Evolutionary conservation across 371 early-diverging fungal species (phyloP).

Genomic region (Lichtheimia hyalospora): DNA sequence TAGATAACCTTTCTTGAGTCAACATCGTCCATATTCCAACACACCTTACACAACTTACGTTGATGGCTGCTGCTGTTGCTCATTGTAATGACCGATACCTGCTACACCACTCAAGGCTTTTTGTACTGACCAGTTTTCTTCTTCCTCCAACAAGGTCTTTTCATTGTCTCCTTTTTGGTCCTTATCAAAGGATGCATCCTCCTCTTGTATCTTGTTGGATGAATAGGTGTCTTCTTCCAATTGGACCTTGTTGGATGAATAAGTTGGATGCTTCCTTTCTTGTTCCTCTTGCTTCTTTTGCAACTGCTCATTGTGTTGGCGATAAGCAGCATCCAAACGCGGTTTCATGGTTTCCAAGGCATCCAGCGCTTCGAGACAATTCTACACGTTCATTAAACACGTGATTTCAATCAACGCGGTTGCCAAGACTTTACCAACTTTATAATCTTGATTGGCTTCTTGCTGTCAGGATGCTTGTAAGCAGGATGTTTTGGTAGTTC

Average conservation of each 20-base stretch:
- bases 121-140: slow-evolving; percentile 37
- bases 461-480: slow-evolving; percentile 41
- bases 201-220: slow-evolving; percentile 7
- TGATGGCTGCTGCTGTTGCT: neutral
- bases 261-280: neutral
- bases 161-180: neutral
- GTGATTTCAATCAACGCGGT: neutral
- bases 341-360: slow-evolving; percentile 49
- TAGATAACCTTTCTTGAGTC: too few species aligned
- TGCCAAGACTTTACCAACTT: slow-evolving; percentile 30
- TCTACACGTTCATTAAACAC: slow-evolving; percentile 18
- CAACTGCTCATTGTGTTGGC: slow-evolving; percentile 11
- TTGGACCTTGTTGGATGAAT: neutral
- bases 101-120: slow-evolving; percentile 43
- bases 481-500: slow-evolving; percentile 57
- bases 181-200: too few species aligned
- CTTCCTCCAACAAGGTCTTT: neutral
- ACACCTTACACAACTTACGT: too few species aligned
- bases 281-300: neutral
- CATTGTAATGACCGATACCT: slow-evolving; percentile 26
- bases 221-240: slow-evolving; percentile 4
- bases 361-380: slow-evolving; percentile 49
- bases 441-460: slow-evolving; percentile 25
- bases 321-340: slow-evolving; percentile 24
- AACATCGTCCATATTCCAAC: too few species aligned